These are phyloP conservation scores for Zygoascus biomembranicola DNA, from an alignment of 805 yeast genomes.

Conservation along the genomic window DNA sequence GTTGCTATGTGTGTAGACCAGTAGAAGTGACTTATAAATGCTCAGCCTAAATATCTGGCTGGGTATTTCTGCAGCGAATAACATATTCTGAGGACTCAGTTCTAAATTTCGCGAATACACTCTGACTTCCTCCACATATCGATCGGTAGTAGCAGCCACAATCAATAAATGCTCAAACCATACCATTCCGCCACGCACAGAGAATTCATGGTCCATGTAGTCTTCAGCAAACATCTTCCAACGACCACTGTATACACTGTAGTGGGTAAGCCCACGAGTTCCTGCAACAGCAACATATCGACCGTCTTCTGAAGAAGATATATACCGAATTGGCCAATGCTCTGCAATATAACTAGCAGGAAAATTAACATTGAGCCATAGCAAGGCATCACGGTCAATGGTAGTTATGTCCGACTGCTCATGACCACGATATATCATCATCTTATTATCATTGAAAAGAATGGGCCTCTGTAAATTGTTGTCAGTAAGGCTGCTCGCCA, in stretches of 20 bases:
- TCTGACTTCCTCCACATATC: slow-evolving; percentile 22
- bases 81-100: slow-evolving; percentile 25
- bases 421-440: slow-evolving; percentile 40
- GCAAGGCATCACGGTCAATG: slow-evolving; percentile 35
- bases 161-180: slow-evolving; percentile 33
- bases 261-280: slow-evolving; percentile 37
- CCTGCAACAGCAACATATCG: slow-evolving; percentile 44
- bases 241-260: slow-evolving; percentile 32
- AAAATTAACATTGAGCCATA: slow-evolving; percentile 40
- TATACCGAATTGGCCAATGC: slow-evolving; percentile 36
- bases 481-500: slow-evolving; percentile 18
- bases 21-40: slow-evolving; percentile 23
- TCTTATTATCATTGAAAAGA: slow-evolving; percentile 32
- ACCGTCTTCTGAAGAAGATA: slow-evolving; percentile 41
- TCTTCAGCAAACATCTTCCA: slow-evolving; percentile 40
- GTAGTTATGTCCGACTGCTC: slow-evolving; percentile 35
- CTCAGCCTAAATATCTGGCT: slow-evolving; percentile 26
- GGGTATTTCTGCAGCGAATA: slow-evolving; percentile 24
- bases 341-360: slow-evolving; percentile 39
- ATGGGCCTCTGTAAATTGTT: slow-evolving; percentile 37
- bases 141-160: slow-evolving; percentile 25
- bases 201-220: slow-evolving; percentile 27
- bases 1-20: slow-evolving; percentile 30
- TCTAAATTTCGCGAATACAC: slow-evolving; percentile 31
- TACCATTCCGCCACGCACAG: slow-evolving; percentile 31